Base-by-base conservation (phyloP, 1,139 yeast species). In the Sugiyamaella pinicola region DNA sequence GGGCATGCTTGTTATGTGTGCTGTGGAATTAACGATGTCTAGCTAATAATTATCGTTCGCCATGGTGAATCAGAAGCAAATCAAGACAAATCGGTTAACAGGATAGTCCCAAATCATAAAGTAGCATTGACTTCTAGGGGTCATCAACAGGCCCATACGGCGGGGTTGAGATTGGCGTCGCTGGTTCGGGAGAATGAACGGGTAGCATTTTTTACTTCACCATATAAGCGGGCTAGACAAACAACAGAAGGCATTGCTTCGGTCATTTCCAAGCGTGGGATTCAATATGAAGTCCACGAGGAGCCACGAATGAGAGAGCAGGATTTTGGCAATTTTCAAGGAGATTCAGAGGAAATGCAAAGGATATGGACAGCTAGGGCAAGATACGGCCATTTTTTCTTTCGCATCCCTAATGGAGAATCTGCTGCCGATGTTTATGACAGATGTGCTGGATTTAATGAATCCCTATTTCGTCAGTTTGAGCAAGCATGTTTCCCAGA, bases 401-500 rank as follows among this genome's bases (percentile, higher is more conserved):
- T 86, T 67, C 72, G 97, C 52, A 90, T 90, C 31, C 96, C 96
- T 9, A 84, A 87, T 64, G 97, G 97, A 3, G 97, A 90, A 68
- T 85, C 93, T 63, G 97, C 96, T 0, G 97, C 97, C 0, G 97
- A 90, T 69, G 96, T 90, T 2, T 90, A 84, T 69, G 96, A 90
- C 68, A 74, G 97, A 47, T 85, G 91, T 56, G 87, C 96, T 1
- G 87, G 95, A 34, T 90, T 90, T 69, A 89, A 89, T 66, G 96
- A 89, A 68, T 82, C 95, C 0, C 70, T 90, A 43, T 88, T 84
- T 67, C 76, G 97, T 40, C 95, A 87, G 65, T 90, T 90, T 65
- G 81, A 80, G 55, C 74, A 75, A 49, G 84, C 79, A 19, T 75
- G 79, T 61, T 86, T 85, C 68, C 91, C 95, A 9, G 76, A 79